Percentiles rank a stretch among this genome's conserved stretches.
These are phyloP conservation scores for Beauveria scarabaeidicola DNA, from an alignment of 2,329 filamentous ascomycete species.

Conservation along the genomic window DNA sequence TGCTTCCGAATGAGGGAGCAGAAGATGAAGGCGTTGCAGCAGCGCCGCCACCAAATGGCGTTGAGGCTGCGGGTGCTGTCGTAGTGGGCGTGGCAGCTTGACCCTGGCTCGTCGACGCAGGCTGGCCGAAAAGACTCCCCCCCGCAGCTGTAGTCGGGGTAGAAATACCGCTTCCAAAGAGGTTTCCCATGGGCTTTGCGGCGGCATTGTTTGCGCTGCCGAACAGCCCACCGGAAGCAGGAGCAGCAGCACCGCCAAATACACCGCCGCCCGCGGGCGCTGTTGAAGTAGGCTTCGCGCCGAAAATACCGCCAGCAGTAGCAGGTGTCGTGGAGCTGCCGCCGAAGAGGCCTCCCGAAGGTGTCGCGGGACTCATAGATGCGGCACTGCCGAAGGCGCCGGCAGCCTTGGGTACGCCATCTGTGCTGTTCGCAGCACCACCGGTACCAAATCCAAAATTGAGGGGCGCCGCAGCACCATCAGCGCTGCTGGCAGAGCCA, in stretches of 20 bases:
- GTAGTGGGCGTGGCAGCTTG: slow-evolving; percentile 14
- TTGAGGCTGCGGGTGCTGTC: slow-evolving; percentile 18
- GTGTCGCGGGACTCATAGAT: slow-evolving; percentile 13
- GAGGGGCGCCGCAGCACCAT: slow-evolving; percentile 13
- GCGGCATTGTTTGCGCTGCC: slow-evolving; percentile 20
- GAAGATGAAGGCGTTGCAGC: not conserved
- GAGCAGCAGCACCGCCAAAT: slow-evolving; percentile 31
- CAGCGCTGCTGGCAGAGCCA: slow-evolving; percentile 16
- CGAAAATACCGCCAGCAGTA: slow-evolving; percentile 13
- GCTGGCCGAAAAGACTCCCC: slow-evolving; percentile 20
- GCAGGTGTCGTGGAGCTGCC: slow-evolving; percentile 5
- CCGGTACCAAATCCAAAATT: slow-evolving; percentile 25
- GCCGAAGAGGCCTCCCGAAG: slow-evolving; percentile 18
- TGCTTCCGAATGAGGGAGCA: slow-evolving; percentile 21
- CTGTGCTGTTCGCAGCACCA: not conserved
- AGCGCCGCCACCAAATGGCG: slow-evolving; percentile 24
- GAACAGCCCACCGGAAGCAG: slow-evolving; percentile 34
- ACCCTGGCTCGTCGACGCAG: not conserved
- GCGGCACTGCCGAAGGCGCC: slow-evolving; percentile 6
- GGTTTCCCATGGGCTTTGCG: slow-evolving; percentile 20
- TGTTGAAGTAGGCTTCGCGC: slow-evolving; percentile 15
- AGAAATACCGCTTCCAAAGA: slow-evolving; percentile 16
- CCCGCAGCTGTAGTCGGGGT: slow-evolving; percentile 17
- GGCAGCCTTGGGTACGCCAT: slow-evolving; percentile 1
- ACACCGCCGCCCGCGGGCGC: slow-evolving; percentile 25